Percentiles rank a stretch among this genome's conserved stretches.
Conservation (phyloP, 768 basidiomycete species). For the Pulveroboletus frians region DNA sequence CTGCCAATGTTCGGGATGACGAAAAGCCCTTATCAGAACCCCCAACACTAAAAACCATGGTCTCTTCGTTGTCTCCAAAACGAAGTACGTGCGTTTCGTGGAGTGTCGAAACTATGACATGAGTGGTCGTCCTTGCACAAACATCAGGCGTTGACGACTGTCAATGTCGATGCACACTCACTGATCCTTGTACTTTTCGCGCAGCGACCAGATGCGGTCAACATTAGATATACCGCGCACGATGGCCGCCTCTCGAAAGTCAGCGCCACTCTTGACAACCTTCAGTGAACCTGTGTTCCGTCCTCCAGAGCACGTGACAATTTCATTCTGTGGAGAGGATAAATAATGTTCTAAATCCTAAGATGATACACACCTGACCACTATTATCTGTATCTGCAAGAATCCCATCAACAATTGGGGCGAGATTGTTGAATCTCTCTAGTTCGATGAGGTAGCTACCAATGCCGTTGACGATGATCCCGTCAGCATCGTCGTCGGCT, state of each 20-base stretch:
- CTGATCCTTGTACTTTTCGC: conserved; percentile 42
- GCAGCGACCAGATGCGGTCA: conserved; percentile 60
- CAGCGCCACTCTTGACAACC: conserved; percentile 76
- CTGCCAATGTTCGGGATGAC: conserved; percentile 54
- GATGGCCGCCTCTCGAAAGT: conserved; percentile 60
- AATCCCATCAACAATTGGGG: conserved; percentile 78
- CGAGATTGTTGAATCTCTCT: conserved; percentile 68
- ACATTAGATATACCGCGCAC: conserved; percentile 54
- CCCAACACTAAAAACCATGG: conserved; percentile 19
- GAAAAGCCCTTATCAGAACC: conserved; percentile 47
- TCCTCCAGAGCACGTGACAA: conserved; percentile 84
- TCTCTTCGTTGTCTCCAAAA: conserved; percentile 33
- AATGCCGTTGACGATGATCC: conserved; percentile 45
- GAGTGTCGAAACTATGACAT: conserved; percentile 58
- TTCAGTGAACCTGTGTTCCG: conserved; percentile 72
- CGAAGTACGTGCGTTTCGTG: conserved; percentile 50
- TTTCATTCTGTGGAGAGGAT: conserved; percentile 48
- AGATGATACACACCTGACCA: conserved; percentile 49
- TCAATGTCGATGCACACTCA: conserved; percentile 30
- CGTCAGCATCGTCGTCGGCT: conserved; percentile 28
- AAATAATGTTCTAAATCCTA: background rate
- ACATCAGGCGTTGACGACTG: background rate
- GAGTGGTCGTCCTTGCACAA: conserved; percentile 43
- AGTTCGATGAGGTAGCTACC: conserved; percentile 60
- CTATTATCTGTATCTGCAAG: conserved; percentile 67